A percentile compares a stretch with the other conserved stretches of the same genome.
These are phyloP conservation scores for Astrocystis sublimbata DNA, from an alignment of 495 filamentous ascomycete species.

Conservation along the genomic window DNA sequence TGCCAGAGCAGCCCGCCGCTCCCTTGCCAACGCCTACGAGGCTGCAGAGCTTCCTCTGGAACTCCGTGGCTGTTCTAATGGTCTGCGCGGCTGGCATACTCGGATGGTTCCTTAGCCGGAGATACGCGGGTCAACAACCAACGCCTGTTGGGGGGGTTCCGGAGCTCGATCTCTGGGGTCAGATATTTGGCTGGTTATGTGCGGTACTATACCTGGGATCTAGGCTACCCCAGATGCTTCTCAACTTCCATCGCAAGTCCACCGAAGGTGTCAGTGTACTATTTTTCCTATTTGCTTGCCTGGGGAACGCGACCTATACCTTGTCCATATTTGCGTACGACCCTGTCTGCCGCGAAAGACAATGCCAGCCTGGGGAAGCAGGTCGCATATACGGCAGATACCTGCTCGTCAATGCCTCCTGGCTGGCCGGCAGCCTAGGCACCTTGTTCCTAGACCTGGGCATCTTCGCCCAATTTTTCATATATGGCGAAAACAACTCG, in stretches of 20 bases:
- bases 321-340: constrained; percentile 87
- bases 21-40: constrained; percentile 42
- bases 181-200: constrained; percentile 83
- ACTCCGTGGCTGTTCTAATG: constrained; percentile 67
- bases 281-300: constrained; percentile 95
- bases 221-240: constrained; percentile 81
- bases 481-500: constrained; percentile 57
- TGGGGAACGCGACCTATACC: constrained; percentile 92
- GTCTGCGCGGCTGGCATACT: constrained; percentile 80
- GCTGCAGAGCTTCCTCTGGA: constrained; percentile 67
- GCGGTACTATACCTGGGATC: constrained; percentile 86
- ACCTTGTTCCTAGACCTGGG: constrained; percentile 78
- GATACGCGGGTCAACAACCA: constrained; percentile 27
- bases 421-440: constrained; percentile 86
- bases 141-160: constrained; percentile 40
- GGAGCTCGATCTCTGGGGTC: constrained; percentile 71
- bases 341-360: constrained; percentile 53
- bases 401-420: constrained; percentile 82
- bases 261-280: constrained; percentile 89
- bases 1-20: constrained; percentile 38
- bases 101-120: constrained; percentile 77
- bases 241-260: constrained; percentile 86
- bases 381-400: constrained; percentile 68
- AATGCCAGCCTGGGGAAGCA: constrained; percentile 59
- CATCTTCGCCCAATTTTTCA: constrained; percentile 91